A percentile compares a stretch with the other conserved stretches of the same genome.
These are phyloP conservation scores for Tylopilus sp. DNA, from an alignment of 768 basidiomycete species.

Conservation along the genomic window DNA sequence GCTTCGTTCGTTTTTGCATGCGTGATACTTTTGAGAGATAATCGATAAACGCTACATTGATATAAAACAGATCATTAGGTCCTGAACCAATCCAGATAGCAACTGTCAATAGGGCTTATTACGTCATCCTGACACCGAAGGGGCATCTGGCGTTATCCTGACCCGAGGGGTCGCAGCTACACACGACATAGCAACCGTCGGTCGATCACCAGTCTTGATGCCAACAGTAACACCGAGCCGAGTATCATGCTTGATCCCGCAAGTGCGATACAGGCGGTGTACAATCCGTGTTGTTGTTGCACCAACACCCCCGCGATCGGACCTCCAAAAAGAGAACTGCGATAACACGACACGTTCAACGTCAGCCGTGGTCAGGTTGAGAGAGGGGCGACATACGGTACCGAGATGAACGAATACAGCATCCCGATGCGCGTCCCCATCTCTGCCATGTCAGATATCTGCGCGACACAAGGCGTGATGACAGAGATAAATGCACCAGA, in stretches of 20 bases:
- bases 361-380: constrained; percentile 66
- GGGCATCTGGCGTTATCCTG: too few relatives aligned
- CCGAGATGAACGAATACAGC: constrained; percentile 60
- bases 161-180: constrained; percentile 31
- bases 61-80: constrained; percentile 20
- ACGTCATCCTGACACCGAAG: background rate
- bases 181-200: constrained; percentile 42
- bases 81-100: constrained; percentile 11
- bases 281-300: constrained; percentile 41
- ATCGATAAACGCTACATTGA: constrained; percentile 29
- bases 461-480: constrained; percentile 63
- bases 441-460: constrained; percentile 56
- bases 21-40: constrained; percentile 12
- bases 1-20: constrained; percentile 1
- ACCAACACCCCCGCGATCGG: constrained; percentile 63
- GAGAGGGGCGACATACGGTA: constrained; percentile 54
- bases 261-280: constrained; percentile 51
- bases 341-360: background rate
- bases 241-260: constrained; percentile 56
- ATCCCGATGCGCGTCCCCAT: constrained; percentile 64
- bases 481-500: constrained; percentile 69
- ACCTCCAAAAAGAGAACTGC: constrained; percentile 59
- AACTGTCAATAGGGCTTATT: background rate
- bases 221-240: constrained; percentile 56
- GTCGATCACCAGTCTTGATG: constrained; percentile 46